Percentiles rank a stretch among this genome's conserved stretches.
Conservation (phyloP, 306 rosid species). For the Albizia julibrissin region DNA sequence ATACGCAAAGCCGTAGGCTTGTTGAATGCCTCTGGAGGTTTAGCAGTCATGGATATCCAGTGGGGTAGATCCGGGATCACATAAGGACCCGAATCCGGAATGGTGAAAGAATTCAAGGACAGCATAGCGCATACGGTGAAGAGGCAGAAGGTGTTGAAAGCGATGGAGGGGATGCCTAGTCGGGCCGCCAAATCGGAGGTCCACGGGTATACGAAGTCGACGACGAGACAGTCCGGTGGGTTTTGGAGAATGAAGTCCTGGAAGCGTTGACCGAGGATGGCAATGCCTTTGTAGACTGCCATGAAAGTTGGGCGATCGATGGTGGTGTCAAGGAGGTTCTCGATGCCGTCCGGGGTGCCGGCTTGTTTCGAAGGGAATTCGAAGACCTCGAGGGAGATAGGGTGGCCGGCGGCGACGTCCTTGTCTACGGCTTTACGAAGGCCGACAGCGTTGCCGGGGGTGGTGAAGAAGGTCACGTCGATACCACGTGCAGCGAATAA, state of each 20-base stretch:
- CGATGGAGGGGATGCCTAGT: neutral
- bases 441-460: too few relatives aligned
- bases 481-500: too few relatives aligned
- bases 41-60: neutral
- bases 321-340: too few relatives aligned
- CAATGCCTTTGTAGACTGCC: too few relatives aligned
- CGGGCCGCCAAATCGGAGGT: neutral
- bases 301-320: too few relatives aligned
- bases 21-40: neutral
- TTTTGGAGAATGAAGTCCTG: neutral
- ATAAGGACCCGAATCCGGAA: neutral
- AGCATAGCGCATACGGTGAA: neutral
- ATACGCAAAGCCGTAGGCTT: too few relatives aligned
- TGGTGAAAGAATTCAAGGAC: neutral
- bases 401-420: too few relatives aligned
- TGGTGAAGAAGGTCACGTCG: too few relatives aligned
- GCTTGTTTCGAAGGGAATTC: too few relatives aligned
- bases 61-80: neutral
- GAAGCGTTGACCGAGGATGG: neutral
- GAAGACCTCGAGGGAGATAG: too few relatives aligned
- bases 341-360: too few relatives aligned
- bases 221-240: neutral
- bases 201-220: neutral
- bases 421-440: too few relatives aligned
- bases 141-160: neutral